phyloP scores from a whole-genome alignment of 192 early-diverging fungal genomes.

The Dissophora ornata region DNA sequence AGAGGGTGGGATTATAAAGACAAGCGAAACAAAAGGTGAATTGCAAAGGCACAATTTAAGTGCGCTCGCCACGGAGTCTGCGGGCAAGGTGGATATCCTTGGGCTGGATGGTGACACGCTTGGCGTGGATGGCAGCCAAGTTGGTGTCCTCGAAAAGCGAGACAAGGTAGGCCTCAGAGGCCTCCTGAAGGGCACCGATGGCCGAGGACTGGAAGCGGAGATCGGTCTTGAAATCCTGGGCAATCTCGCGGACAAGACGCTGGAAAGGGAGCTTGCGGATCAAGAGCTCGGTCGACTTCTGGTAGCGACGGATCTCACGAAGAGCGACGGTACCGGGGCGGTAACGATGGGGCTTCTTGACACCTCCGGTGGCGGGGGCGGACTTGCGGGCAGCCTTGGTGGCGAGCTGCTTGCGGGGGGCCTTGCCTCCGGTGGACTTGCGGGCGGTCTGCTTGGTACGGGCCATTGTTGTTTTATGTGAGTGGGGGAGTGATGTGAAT shows the following conservation, averaged over 20 bases:
- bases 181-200: conserved; percentile 75
- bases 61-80: conserved; percentile 93
- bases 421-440: conserved; percentile 99
- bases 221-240: conserved; percentile 99
- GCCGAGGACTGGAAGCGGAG: conserved; percentile 99
- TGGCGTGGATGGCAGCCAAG: conserved; percentile 99
- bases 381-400: conserved; percentile 98
- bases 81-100: conserved; percentile 99
- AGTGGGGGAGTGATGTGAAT: no score
- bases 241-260: conserved; percentile 98
- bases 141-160: conserved; percentile 97
- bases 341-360: conserved; percentile 93
- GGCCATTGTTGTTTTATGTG: conserved; percentile 64
- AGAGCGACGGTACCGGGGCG: conserved; percentile 90
- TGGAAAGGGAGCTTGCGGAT: conserved; percentile 96
- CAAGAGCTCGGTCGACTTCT: conserved; percentile 96
- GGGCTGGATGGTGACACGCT: conserved; percentile 99
- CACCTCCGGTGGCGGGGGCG: conserved; percentile 92
- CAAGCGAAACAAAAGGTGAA: conserved; percentile 2
- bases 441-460: conserved; percentile 92
- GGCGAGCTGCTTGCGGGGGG: conserved; percentile 95
- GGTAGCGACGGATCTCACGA: conserved; percentile 93
- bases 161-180: conserved; percentile 89
- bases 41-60: conserved; percentile 58
- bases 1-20: conserved; percentile 30